Conservation (phyloP, 2,329 filamentous ascomycete genomes). For the Cladophialophora exuberans region DNA sequence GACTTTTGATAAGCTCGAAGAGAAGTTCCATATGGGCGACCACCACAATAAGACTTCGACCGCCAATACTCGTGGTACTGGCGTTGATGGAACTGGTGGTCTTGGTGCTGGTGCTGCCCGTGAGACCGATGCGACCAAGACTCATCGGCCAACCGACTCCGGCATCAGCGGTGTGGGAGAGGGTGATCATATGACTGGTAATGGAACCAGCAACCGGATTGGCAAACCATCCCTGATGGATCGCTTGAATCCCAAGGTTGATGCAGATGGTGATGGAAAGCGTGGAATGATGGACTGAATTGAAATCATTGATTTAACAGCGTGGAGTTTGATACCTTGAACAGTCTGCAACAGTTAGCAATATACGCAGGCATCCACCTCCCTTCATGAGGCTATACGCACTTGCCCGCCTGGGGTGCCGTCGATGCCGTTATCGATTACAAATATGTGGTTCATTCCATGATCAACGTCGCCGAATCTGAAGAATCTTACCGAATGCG, state of each 20-base stretch:
- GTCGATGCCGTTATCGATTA: not conserved
- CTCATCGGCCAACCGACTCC: conserved; percentile 17
- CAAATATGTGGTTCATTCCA: not conserved
- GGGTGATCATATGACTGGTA: not conserved
- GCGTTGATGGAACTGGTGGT: not conserved
- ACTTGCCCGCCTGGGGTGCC: too few species aligned
- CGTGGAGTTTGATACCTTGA: not conserved
- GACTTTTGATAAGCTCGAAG: conserved; percentile 22
- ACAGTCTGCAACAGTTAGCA: not conserved
- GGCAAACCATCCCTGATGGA: conserved; percentile 58
- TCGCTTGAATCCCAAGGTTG: conserved; percentile 58
- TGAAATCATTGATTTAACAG: not conserved
- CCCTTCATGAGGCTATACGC: too few species aligned
- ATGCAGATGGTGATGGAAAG: conserved; percentile 60
- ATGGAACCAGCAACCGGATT: too few species aligned
- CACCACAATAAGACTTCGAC: not conserved
- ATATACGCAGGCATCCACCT: too few species aligned
- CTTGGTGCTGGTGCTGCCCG: conserved; percentile 14
- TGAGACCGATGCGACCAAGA: conserved; percentile 17
- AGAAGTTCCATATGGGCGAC: not conserved
- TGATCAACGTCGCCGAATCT: not conserved
- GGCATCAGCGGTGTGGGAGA: conserved; percentile 19
- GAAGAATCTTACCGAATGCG: not conserved
- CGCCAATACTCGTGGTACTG: not conserved
- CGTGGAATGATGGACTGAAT: conserved; percentile 44